phyloP scores from a whole-genome alignment of 1,284 basidiomycete species.

The Schizophyllum amplum region DNA sequence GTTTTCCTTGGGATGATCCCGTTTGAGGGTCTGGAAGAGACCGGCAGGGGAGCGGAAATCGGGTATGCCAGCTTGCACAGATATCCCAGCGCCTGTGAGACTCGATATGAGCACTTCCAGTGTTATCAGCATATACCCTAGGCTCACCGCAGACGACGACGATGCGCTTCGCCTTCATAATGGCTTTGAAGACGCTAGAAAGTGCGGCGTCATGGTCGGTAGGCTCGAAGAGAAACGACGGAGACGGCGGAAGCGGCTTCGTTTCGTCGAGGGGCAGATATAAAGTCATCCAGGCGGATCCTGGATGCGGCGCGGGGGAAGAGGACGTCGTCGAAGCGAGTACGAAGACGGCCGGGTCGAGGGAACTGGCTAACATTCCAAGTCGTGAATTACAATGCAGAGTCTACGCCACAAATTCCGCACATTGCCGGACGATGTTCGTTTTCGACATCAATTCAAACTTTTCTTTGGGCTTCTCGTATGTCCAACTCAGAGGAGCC shows the following conservation, averaged over 20 bases:
- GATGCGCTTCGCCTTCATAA: slow-evolving; percentile 73
- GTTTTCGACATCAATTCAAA: too few relatives aligned
- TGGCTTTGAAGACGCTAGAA: slow-evolving; percentile 48
- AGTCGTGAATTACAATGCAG: neutral
- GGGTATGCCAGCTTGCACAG: slow-evolving; percentile 85
- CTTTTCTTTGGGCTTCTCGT: too few relatives aligned
- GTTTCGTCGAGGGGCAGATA: too few relatives aligned
- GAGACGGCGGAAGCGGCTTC: too few relatives aligned
- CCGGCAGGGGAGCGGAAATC: slow-evolving; percentile 86
- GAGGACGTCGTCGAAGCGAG: neutral
- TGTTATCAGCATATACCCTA: slow-evolving; percentile 22
- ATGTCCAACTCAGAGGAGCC: too few relatives aligned
- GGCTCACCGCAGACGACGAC: slow-evolving; percentile 75
- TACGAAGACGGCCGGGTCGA: neutral
- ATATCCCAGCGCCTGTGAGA: slow-evolving; percentile 80
- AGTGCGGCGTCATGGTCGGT: too few relatives aligned
- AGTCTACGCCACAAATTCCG: neutral
- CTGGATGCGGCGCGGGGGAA: neutral
- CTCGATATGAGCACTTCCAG: slow-evolving; percentile 3
- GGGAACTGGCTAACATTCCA: neutral
- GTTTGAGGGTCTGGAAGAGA: slow-evolving; percentile 73
- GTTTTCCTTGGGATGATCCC: slow-evolving; percentile 32
- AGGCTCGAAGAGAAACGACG: too few relatives aligned
- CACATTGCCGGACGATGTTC: too few relatives aligned
- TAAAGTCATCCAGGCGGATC: neutral